Evolutionary conservation across 352 stramenopile genomes (phyloP), one percentile per base, ranked within the genome.

Genomic region (Phytophthora parvispora): DNA sequence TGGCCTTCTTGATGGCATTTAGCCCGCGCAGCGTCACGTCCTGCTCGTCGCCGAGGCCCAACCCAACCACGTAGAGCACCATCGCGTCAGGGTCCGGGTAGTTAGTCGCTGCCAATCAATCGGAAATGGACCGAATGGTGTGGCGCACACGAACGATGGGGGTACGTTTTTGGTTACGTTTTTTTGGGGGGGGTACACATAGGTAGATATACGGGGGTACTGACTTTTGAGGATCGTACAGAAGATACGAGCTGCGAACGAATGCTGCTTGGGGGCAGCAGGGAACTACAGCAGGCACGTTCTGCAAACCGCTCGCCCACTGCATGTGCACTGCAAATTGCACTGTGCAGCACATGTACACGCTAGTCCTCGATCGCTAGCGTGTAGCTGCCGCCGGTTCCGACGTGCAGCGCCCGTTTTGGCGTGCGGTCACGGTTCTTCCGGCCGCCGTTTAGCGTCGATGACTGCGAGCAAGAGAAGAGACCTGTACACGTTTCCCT

Each of bases 1-100:
- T 88, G 64, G 90, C 97, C 64, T 87, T 87, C 83, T 98, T 97
- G 55, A 99, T 95, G 45, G 97, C 90, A 72, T 99, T 97, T 16
- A 99, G 79, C 1, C 98, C 98, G 58, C 97, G 90, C 59, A 99
- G 85, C 16, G 98, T 99, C 55, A 99, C 98, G 81, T 99, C 98
- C 71, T 99, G 98, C 81, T 99, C 97, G 83, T 99, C 97, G 58
- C 97, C 94, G 25, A 99, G 87, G 28, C 98, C 98, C 20, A 99
- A 72, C 16, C 98, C 98, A 59, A 99, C 96, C 36, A 99, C 92
- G 76, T 98, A 99, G 1, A 99, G 87, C 55, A 99, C 83, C 83
- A 91, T 91, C 31, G 18, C 65, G 25, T 9, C 8, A 31, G n/a
- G 8, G 1, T 34, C n/a, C n/a, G n/a, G n/a, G 31, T 20, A 13